Percentiles rank a stretch among this genome's conserved stretches.
Conservation (phyloP, 305 asterid genomes). For the Solanum hybrid region DNA sequence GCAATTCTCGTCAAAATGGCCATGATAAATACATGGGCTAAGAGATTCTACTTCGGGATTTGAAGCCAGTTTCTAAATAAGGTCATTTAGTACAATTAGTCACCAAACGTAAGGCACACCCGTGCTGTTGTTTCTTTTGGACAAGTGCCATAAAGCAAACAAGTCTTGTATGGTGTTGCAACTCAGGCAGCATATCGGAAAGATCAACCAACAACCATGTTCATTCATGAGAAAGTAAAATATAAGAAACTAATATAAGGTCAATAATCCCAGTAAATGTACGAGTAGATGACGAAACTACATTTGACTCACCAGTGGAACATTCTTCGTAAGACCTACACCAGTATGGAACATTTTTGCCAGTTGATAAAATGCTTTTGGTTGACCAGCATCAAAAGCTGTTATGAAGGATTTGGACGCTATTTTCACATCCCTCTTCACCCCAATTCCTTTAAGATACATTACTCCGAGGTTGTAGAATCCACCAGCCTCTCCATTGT, state of each 20-base stretch:
- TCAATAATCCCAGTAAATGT: not conserved
- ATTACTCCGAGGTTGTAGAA: constrained; percentile 84
- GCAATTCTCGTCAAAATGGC: not conserved
- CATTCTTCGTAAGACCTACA: constrained; percentile 71
- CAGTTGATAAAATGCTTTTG: constrained; percentile 70
- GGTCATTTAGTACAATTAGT: not conserved
- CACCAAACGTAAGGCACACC: not conserved
- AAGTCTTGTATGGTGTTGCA: not conserved
- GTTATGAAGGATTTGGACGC: constrained; percentile 25
- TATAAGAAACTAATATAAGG: not conserved
- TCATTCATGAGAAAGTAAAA: not conserved
- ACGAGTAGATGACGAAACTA: not conserved
- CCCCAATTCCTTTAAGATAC: constrained; percentile 78
- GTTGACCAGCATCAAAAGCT: constrained; percentile 70
- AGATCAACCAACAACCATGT: not conserved
- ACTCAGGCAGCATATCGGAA: not conserved
- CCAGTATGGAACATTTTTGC: constrained; percentile 98
- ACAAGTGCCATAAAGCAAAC: not conserved
- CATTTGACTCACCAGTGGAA: constrained; percentile 49
- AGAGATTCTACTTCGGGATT: not conserved
- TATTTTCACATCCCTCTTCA: constrained; percentile 68
- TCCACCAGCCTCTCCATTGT: constrained; percentile 60
- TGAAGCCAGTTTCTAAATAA: not conserved
- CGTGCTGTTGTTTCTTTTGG: not conserved
- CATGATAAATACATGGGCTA: not conserved